phyloP scores from a whole-genome alignment of 129 eudicot species.

The Helianthus tuberosus region DNA sequence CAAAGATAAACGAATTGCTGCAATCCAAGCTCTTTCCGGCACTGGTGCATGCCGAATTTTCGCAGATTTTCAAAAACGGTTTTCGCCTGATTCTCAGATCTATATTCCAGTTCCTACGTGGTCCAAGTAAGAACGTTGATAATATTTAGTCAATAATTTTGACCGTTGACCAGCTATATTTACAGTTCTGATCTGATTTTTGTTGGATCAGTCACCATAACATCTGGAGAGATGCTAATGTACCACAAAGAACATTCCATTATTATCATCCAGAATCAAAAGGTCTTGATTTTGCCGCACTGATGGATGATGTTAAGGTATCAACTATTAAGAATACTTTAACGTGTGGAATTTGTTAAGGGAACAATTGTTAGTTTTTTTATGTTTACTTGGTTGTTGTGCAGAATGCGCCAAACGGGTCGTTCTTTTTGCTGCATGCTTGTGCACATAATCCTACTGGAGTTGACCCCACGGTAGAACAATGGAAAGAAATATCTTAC shows the following conservation, averaged over 20 bases:
- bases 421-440: constrained; percentile 96
- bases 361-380: background rate
- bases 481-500: constrained; percentile 90
- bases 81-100: constrained; percentile 88
- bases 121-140: constrained; percentile 70
- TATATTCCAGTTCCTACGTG: constrained; percentile 96
- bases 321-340: background rate
- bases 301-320: constrained; percentile 95
- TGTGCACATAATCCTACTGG: constrained; percentile 99
- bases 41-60: constrained; percentile 98
- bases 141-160: constrained; percentile 5
- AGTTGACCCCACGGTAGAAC: constrained; percentile 93
- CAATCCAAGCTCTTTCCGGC: constrained; percentile 93
- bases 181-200: background rate
- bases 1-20: constrained; percentile 87
- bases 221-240: constrained; percentile 97
- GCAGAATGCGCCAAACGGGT: constrained; percentile 97
- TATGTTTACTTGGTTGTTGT: constrained; percentile 17
- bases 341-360: background rate
- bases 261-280: constrained; percentile 88
- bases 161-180: background rate
- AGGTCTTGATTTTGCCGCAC: constrained; percentile 82
- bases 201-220: constrained; percentile 81
- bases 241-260: constrained; percentile 76
- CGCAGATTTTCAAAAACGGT: constrained; percentile 92